A percentile compares a stretch with the other conserved stretches of the same genome.
These are phyloP conservation scores for Tolypocladium paradoxum DNA, from an alignment of 2,329 filamentous ascomycete genomes.

Conservation along the genomic window DNA sequence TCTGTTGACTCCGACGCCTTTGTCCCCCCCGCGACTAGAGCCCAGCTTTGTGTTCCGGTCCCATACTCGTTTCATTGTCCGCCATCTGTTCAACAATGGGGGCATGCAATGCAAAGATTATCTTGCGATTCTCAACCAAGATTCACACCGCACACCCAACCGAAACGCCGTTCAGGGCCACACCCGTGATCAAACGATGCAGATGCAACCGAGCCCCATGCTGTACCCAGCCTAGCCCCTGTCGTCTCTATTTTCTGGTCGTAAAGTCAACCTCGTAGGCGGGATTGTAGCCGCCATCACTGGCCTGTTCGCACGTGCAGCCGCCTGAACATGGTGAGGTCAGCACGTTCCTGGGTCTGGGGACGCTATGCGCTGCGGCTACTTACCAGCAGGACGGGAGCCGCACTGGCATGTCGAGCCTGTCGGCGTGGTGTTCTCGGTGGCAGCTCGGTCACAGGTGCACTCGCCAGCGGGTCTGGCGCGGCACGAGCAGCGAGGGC, in stretches of 20 bases:
- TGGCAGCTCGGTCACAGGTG: constrained; percentile 62
- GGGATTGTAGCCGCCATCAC: constrained; percentile 50
- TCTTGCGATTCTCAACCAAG: background rate
- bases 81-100: background rate
- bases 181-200: background rate
- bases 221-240: background rate
- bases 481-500: constrained; percentile 74
- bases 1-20: background rate
- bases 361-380: background rate
- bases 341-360: background rate
- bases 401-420: constrained; percentile 69
- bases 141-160: background rate
- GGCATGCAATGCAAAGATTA: background rate
- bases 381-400: constrained; percentile 57
- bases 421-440: constrained; percentile 54
- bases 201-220: background rate
- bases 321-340: constrained; percentile 32
- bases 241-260: constrained; percentile 39
- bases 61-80: background rate
- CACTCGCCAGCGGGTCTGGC: constrained; percentile 70
- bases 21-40: background rate
- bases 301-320: constrained; percentile 75
- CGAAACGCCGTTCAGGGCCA: background rate
- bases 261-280: constrained; percentile 80
- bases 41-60: background rate